Evolutionary conservation across 2,329 filamentous ascomycete species (phyloP).

Genomic region (Penicillium digitatum): DNA sequence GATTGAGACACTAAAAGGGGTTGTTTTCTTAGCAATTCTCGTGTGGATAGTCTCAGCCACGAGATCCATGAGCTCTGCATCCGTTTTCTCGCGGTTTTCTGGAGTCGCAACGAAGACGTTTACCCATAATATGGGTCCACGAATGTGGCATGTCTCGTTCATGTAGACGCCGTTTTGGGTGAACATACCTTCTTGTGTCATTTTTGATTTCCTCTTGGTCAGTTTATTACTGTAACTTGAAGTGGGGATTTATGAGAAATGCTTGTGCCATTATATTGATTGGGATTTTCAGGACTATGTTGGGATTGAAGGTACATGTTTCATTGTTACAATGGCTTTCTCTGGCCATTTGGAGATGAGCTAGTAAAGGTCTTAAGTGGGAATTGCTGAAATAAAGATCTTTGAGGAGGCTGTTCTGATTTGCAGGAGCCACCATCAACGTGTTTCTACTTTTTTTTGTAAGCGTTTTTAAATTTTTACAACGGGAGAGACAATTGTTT

Average conservation of each 20-base stretch:
- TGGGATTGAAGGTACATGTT: not conserved
- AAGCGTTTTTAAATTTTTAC: too few species aligned
- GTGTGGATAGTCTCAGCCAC: not conserved
- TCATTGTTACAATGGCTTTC: not conserved
- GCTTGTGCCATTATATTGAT: not conserved
- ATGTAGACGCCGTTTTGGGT: not conserved
- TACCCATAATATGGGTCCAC: not conserved
- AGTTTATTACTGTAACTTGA: too few species aligned
- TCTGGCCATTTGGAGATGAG: not conserved
- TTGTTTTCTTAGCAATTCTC: not conserved
- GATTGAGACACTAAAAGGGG: not conserved
- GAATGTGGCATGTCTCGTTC: not conserved
- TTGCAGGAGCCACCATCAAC: not conserved
- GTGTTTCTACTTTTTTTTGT: too few species aligned
- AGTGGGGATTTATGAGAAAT: not conserved
- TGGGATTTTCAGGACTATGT: not conserved
- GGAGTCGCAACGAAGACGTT: not conserved
- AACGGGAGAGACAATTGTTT: too few species aligned
- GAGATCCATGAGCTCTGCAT: not conserved
- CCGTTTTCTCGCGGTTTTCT: not conserved
- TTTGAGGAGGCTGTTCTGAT: accelerated
- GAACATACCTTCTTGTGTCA: not conserved
- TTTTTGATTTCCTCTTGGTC: not conserved
- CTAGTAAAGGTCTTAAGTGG: not conserved
- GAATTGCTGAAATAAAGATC: not conserved